A percentile compares a stretch with the other conserved stretches of the same genome.
These are phyloP conservation scores for Pythium aquatile DNA, from an alignment of 352 stramenopile species.

Conservation along the genomic window DNA sequence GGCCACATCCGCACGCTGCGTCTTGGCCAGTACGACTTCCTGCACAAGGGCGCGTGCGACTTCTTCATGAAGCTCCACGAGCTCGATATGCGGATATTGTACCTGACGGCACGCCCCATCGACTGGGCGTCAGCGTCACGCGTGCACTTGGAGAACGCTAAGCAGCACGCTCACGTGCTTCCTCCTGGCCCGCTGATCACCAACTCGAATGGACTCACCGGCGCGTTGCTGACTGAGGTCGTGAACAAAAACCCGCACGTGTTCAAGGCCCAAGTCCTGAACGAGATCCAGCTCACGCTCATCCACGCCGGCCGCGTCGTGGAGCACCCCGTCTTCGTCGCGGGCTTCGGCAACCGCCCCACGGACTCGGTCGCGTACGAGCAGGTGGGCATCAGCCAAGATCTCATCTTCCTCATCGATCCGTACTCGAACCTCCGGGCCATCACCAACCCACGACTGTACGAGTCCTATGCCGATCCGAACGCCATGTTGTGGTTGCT, in stretches of 20 bases:
- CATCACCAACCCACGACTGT: conserved; percentile 58
- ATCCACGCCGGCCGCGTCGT: conserved; percentile 72
- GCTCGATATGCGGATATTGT: conserved; percentile 71
- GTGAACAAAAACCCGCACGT: conserved; percentile 85
- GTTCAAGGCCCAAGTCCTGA: conserved; percentile 82
- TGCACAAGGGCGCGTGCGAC: conserved; percentile 72
- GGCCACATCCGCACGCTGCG: conserved; percentile 83
- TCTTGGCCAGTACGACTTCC: conserved; percentile 80
- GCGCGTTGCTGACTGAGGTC: conserved; percentile 78
- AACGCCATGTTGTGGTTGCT: conserved; percentile 79
- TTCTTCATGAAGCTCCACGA: conserved; percentile 84
- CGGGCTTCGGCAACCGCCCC: conserved; percentile 83
- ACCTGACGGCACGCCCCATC: conserved; percentile 76
- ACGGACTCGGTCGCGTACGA: conserved; percentile 81
- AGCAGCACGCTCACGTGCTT: conserved; percentile 53
- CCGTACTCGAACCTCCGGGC: conserved; percentile 75
- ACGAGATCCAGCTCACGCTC: conserved; percentile 77
- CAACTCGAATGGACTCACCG: conserved; percentile 76
- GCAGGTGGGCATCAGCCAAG: conserved; percentile 65
- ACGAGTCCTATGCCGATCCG: conserved; percentile 79
- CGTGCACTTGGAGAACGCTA: conserved; percentile 72
- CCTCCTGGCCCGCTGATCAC: conserved; percentile 76
- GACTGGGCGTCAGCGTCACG: conserved; percentile 74
- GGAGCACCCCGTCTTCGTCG: conserved; percentile 80
- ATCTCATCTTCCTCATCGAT: conserved; percentile 82